These are phyloP conservation scores for Dendrocalamus latiflorus DNA, from an alignment of 202 grass and related monocot genomes.

Conservation along the genomic window DNA sequence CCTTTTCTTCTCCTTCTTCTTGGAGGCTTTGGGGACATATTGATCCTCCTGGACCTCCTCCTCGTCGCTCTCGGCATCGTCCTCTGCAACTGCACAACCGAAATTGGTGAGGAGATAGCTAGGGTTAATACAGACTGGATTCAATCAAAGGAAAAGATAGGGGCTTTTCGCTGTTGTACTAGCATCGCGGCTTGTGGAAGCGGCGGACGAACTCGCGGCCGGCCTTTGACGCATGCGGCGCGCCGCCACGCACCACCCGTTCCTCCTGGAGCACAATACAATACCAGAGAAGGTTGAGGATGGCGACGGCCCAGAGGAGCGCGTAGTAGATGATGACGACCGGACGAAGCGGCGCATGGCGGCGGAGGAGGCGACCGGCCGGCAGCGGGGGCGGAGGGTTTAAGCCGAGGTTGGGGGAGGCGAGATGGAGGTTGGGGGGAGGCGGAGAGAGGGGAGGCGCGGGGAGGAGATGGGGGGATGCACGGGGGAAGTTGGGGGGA, in stretches of 20 bases:
- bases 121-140: not conserved
- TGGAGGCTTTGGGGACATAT: slow-evolving; percentile 54
- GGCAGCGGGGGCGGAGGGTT: no score
- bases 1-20: slow-evolving; percentile 74
- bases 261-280: slow-evolving; percentile 39
- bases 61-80: slow-evolving; percentile 46
- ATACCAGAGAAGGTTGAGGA: no score
- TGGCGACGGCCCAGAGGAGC: no score
- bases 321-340: no score
- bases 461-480: no score
- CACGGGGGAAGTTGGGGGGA: no score
- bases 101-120: not conserved
- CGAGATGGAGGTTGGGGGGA: no score
- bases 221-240: slow-evolving; percentile 77
- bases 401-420: no score
- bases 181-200: slow-evolving; percentile 56
- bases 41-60: slow-evolving; percentile 50
- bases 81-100: slow-evolving; percentile 24
- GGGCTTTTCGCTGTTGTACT: not conserved
- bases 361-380: no score
- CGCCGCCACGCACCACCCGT: slow-evolving; percentile 48
- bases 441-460: no score
- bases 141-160: not conserved
- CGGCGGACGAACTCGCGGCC: slow-evolving; percentile 53
- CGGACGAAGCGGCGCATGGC: no score